Conservation (phyloP, 495 filamentous ascomycete species). For the Recurvomyces mirabilis region DNA sequence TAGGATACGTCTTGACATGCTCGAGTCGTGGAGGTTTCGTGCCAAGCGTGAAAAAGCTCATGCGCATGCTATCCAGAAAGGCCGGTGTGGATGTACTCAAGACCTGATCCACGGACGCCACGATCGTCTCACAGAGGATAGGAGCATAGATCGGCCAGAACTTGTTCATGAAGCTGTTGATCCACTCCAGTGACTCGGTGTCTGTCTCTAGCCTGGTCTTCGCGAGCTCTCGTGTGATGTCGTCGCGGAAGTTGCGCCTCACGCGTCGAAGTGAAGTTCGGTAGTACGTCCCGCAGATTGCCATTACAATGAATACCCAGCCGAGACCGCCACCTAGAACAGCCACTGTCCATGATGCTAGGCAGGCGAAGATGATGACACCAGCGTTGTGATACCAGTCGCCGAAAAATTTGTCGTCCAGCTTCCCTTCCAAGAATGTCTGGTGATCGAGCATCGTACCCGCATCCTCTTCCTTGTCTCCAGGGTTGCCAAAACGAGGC, state of each 20-base stretch:
- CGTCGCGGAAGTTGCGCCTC: constrained; percentile 90
- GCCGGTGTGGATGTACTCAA: constrained; percentile 80
- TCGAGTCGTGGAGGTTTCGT: constrained; percentile 93
- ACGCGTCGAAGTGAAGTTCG: constrained; percentile 88
- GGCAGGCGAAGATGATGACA: constrained; percentile 83
- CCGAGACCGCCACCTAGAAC: constrained; percentile 79
- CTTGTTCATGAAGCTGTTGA: constrained; percentile 96
- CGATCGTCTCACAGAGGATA: constrained; percentile 81
- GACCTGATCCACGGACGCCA: constrained; percentile 89
- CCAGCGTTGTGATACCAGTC: constrained; percentile 98
- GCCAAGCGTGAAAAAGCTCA: constrained; percentile 85
- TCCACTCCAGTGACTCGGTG: constrained; percentile 92
- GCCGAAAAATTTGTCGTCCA: constrained; percentile 87
- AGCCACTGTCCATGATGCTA: constrained; percentile 82
- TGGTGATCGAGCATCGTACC: constrained; percentile 74
- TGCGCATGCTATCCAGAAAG: constrained; percentile 82
- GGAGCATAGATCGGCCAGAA: constrained; percentile 99
- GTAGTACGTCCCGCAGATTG: constrained; percentile 86
- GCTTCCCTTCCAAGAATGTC: constrained; percentile 69
- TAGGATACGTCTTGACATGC: constrained; percentile 95
- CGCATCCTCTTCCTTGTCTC: constrained; percentile 39
- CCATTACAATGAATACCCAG: constrained; percentile 91
- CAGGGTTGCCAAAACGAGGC: constrained; percentile 59
- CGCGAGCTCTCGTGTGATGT: constrained; percentile 83
- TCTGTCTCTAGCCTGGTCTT: constrained; percentile 85